Evolutionary conservation across 169 alveolate species (phyloP).

Genomic region (Plasmodium coatneyi): DNA sequence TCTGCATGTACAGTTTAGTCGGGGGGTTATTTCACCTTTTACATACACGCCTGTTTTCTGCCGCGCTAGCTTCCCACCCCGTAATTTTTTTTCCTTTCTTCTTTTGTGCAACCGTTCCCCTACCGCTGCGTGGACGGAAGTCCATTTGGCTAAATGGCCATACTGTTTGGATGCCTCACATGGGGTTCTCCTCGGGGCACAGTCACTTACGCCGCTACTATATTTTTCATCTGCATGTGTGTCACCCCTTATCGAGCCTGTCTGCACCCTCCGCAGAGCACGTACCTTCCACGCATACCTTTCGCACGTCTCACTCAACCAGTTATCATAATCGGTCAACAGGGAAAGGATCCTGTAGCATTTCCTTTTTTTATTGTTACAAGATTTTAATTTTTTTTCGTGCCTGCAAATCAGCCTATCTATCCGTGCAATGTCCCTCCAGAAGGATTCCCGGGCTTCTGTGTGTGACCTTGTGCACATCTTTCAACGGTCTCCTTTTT

Average conservation of each 20-base stretch:
- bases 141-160: background rate
- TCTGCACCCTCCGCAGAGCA: background rate
- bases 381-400: background rate
- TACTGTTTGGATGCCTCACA: background rate
- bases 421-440: background rate
- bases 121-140: background rate
- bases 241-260: background rate
- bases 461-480: background rate
- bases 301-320: background rate
- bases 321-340: background rate
- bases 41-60: too few relatives aligned
- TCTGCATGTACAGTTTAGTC: background rate
- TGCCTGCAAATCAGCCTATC: background rate
- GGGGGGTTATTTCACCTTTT: background rate
- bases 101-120: background rate
- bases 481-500: background rate
- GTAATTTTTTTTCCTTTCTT: background rate
- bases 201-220: background rate
- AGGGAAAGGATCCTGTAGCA: background rate
- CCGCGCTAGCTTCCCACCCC: background rate
- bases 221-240: background rate
- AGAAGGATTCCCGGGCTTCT: background rate
- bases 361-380: background rate
- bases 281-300: background rate
- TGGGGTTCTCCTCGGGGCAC: background rate